phyloP scores from a whole-genome alignment of 164 flowering plant genomes.

The Protea cynaroides region DNA sequence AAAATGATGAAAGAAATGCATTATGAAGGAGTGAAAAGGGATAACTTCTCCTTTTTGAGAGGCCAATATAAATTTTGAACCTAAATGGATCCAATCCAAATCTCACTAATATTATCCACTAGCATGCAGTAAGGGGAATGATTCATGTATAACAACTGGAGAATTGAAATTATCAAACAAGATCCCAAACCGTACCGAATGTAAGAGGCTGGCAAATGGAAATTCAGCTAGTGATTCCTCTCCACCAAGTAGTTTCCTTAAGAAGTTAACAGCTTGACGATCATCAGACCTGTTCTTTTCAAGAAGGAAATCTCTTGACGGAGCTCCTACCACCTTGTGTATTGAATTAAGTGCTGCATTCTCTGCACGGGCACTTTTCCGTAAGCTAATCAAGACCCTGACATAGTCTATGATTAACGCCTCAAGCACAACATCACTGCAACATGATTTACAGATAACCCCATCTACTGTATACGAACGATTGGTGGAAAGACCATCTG shows the following conservation, averaged over 20 bases:
- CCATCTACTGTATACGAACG: slow-evolving; percentile 43
- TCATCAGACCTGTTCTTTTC: slow-evolving; percentile 27
- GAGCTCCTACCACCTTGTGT: slow-evolving; percentile 46
- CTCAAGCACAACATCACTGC: slow-evolving; percentile 62
- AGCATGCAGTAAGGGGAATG: not conserved
- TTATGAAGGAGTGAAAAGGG: no score
- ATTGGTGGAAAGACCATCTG: slow-evolving; percentile 41
- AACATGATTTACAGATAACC: slow-evolving; percentile 71
- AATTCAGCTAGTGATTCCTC: slow-evolving; percentile 93
- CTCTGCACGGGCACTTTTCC: slow-evolving; percentile 66
- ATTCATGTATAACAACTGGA: not conserved
- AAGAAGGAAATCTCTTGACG: slow-evolving; percentile 17
- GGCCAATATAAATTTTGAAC: not conserved
- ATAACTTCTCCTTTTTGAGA: no score
- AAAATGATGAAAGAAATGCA: no score
- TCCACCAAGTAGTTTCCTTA: slow-evolving; percentile 42
- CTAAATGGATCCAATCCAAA: no score
- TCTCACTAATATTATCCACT: not conserved
- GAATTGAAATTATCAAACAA: not conserved
- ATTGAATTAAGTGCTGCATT: slow-evolving; percentile 58
- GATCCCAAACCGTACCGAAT: slow-evolving; percentile 48
- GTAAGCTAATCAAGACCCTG: slow-evolving; percentile 59
- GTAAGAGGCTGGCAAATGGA: slow-evolving; percentile 77
- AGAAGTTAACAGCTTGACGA: slow-evolving; percentile 21
- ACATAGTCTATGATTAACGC: slow-evolving; percentile 80